Conservation (phyloP, 2,329 filamentous ascomycete genomes). For the Curvularia verruculosa region DNA sequence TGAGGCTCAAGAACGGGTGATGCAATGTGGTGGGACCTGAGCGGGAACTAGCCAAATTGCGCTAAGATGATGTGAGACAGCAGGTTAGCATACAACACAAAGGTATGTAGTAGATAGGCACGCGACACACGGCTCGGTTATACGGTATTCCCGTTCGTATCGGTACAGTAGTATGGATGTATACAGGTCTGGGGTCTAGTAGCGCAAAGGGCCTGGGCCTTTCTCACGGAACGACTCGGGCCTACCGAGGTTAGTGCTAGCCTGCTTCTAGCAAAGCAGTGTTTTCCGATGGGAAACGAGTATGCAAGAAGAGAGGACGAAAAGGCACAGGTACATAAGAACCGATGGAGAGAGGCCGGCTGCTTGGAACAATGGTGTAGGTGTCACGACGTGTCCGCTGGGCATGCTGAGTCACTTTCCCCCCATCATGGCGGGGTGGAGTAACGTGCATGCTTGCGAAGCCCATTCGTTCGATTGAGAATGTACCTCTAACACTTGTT, state of each 20-base stretch:
- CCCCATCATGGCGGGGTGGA: background rate
- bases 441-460: background rate
- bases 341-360: background rate
- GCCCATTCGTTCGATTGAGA: background rate
- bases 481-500: background rate
- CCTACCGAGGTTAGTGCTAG: background rate
- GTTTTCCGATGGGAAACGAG: background rate
- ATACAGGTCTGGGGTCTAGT: background rate
- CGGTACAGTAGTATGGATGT: background rate
- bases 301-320: background rate
- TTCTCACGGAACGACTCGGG: background rate
- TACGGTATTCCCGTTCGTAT: background rate
- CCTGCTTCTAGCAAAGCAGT: background rate
- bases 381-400: background rate
- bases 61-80: background rate
- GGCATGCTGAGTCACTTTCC: background rate
- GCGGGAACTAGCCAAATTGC: constrained; percentile 10
- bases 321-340: background rate
- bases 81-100: background rate
- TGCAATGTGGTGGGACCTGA: constrained; percentile 9
- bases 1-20: constrained; percentile 8
- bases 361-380: background rate
- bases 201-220: background rate
- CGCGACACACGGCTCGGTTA: constrained; percentile 1
- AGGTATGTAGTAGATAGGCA: background rate